Base-by-base conservation (phyloP, 2,329 filamentous ascomycete genomes). In the Aspergillus sp. region DNA sequence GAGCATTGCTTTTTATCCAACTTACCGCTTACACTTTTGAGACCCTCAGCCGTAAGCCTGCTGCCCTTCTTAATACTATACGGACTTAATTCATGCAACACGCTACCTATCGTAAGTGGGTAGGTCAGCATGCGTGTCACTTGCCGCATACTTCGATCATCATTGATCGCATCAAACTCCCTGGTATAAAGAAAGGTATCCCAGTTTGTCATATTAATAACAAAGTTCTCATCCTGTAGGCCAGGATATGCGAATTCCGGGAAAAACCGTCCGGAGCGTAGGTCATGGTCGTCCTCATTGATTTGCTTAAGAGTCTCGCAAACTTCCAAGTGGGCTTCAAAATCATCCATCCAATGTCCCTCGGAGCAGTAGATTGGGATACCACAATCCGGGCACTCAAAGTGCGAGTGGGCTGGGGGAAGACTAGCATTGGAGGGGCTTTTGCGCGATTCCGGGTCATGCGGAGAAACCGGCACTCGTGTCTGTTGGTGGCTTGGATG, bases 191-290 rank as follows among this genome's bases (percentile, higher is more conserved):
- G 80, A 67, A 96, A 91, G 0, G 95, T 98, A 75, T 99, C 95
- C 95, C 95, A 99, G 74, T 96, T 99, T 44, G 90, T 96, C 90
- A 99, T 93, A 76, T 99, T 99, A 64, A 97, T 86, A 64, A 95
- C 83, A 35, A 92, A 90, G 73, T 97, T 93, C 64, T 97, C 93
- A 73, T 97, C 87, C 77, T 97, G 93, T 55, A 88, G 83, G 14
- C 89, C 90, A 0, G 95, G 92, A 70, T 96, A 96, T 61, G 93
- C 87, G 70, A 96, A 98, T 74, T 99, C 96, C 14, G 90, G 88
- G 75, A 99, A 99, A 74, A 91, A 89, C 27, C 95, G 85, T 3
- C 95, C 95, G 17, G 91, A 96, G 51, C 90, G 84, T 64, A 99
- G 77, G 73, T 99, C 95, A 71, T 99, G 96, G 66, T 99, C 95